Conservation (phyloP, 495 filamentous ascomycete species). For the Chaetomidium leptoderma region DNA sequence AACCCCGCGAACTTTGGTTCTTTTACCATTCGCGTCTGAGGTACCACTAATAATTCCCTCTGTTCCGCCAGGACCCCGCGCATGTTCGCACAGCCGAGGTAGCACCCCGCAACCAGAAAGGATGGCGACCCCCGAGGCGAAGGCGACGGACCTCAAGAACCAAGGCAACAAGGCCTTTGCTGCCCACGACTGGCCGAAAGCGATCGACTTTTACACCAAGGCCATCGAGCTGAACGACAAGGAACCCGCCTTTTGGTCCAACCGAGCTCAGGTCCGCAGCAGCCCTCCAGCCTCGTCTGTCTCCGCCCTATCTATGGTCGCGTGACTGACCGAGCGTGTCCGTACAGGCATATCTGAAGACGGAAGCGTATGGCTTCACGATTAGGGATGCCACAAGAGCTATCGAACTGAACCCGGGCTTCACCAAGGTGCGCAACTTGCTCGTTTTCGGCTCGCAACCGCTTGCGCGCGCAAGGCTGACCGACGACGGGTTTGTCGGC, state of each 20-base stretch:
- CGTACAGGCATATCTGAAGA: constrained; percentile 84
- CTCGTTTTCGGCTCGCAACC: not conserved
- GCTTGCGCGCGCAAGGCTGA: not conserved
- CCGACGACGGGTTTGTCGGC: not conserved
- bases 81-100: constrained; percentile 20
- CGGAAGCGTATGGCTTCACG: constrained; percentile 89
- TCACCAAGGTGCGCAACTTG: constrained; percentile 69
- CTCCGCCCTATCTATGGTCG: constrained; percentile 28
- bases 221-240: constrained; percentile 83
- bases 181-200: constrained; percentile 78
- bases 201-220: constrained; percentile 80
- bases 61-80: not conserved
- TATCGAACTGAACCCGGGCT: constrained; percentile 81
- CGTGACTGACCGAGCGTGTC: constrained; percentile 40
- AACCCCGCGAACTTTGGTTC: too few species aligned
- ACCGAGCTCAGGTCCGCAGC: constrained; percentile 78
- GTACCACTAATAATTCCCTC: not conserved
- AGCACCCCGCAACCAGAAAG: constrained; percentile 9
- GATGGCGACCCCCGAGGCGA: constrained; percentile 42
- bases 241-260: constrained; percentile 87
- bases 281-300: not conserved
- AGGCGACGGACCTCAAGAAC: constrained; percentile 79
- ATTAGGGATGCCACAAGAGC: constrained; percentile 91
- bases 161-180: constrained; percentile 92
- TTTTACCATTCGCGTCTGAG: not conserved